Evolutionary conservation across 352 stramenopile species (phyloP).

Genomic region (Aphanomyces cochlioides): DNA sequence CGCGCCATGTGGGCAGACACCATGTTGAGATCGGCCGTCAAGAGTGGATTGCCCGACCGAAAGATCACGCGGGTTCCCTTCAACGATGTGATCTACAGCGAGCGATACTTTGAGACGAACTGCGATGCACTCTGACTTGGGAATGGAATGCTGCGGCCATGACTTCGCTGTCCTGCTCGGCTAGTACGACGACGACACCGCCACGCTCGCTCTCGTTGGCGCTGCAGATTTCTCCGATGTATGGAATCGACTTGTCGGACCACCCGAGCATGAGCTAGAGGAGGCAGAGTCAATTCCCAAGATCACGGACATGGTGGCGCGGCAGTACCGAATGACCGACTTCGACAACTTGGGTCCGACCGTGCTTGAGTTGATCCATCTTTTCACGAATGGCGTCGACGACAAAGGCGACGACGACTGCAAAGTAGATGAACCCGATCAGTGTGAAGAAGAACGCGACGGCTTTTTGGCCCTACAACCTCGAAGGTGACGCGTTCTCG

Average conservation of each 20-base stretch:
- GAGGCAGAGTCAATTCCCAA: background rate
- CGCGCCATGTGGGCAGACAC: conserved; percentile 66
- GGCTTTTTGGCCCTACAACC: conserved; percentile 1
- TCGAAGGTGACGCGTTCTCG: background rate
- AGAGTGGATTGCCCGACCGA: conserved; percentile 66
- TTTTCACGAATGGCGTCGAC: conserved; percentile 82
- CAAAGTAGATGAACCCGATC: conserved; percentile 81
- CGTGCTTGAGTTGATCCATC: conserved; percentile 86
- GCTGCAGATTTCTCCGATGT: conserved; percentile 82
- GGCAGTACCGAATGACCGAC: conserved; percentile 59
- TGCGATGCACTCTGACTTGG: conserved; percentile 28
- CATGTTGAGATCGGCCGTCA: conserved; percentile 74
- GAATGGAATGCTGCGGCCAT: conserved; percentile 65
- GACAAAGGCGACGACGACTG: conserved; percentile 87
- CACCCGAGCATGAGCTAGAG: conserved; percentile 75
- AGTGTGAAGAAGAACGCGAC: conserved; percentile 49
- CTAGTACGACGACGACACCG: conserved; percentile 72
- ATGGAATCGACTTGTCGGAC: conserved; percentile 81
- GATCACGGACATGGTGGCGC: background rate
- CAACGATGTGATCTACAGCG: conserved; percentile 27
- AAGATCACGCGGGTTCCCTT: conserved; percentile 73
- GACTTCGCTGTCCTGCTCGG: conserved; percentile 71
- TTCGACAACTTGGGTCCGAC: conserved; percentile 77
- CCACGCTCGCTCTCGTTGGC: conserved; percentile 85
- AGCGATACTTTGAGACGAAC: background rate